Evolutionary conservation across 225 moss, liverwort and hornwort genomes (phyloP).

Genomic region (Thuidium tamariscinum): DNA sequence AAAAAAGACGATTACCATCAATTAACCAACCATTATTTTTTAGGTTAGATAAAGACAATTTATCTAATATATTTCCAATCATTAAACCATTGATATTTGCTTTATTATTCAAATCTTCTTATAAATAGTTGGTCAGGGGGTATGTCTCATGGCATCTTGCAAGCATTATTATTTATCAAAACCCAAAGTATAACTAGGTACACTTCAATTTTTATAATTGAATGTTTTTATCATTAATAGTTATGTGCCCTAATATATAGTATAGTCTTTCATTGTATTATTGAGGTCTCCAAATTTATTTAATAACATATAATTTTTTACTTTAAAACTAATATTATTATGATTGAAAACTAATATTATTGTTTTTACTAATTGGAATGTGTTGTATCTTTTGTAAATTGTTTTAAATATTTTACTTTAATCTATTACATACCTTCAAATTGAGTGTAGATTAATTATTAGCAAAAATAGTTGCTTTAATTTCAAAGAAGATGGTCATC

Average conservation of each 20-base stretch:
- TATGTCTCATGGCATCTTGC: fast-evolving
- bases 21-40: fast-evolving
- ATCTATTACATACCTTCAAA: neutral
- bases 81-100: fast-evolving
- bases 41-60: neutral
- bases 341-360: neutral
- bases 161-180: fast-evolving
- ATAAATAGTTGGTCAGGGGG: fast-evolving
- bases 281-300: neutral
- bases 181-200: neutral
- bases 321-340: neutral
- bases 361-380: neutral
- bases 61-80: fast-evolving
- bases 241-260: neutral
- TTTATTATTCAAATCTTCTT: too few species aligned
- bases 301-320: fast-evolving
- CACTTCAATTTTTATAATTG: neutral
- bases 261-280: neutral
- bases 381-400: neutral
- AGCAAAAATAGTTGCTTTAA: neutral
- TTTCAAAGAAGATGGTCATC: neutral
- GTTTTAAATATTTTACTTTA: neutral
- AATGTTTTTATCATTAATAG: neutral
- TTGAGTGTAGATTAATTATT: neutral
- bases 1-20: neutral